These are phyloP conservation scores for Hypoxylon rickii DNA, from an alignment of 495 filamentous ascomycete genomes.

Conservation along the genomic window DNA sequence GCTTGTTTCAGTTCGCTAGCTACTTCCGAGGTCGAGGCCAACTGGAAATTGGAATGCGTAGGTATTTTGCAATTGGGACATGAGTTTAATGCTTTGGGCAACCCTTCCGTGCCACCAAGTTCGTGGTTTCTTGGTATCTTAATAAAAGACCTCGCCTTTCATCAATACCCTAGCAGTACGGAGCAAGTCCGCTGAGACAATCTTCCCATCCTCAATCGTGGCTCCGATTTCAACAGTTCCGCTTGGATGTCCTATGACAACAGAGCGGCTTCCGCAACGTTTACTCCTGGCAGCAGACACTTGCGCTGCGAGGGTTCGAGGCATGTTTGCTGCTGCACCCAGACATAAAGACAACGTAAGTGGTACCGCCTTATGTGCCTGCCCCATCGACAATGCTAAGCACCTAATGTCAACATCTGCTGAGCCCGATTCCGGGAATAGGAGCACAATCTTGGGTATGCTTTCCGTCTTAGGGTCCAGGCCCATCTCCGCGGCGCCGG, in stretches of 20 bases:
- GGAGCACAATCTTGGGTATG: conserved; percentile 69
- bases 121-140: too few species aligned
- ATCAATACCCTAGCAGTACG: conserved; percentile 61
- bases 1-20: too few species aligned
- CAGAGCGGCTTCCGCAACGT: conserved; percentile 35
- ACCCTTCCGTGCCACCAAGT: too few species aligned
- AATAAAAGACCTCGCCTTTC: conserved; percentile 60
- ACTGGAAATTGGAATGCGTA: too few species aligned
- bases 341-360: conserved; percentile 65
- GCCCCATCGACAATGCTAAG: conserved; percentile 55
- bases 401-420: conserved; percentile 50
- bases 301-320: conserved; percentile 53
- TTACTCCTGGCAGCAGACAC: conserved; percentile 31
- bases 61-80: too few species aligned
- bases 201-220: conserved; percentile 44
- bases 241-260: conserved; percentile 65
- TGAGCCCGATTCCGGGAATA: conserved; percentile 45
- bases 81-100: too few species aligned
- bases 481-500: conserved; percentile 67
- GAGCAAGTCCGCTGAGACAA: conserved; percentile 54
- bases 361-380: conserved; percentile 68
- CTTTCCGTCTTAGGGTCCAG: conserved; percentile 59
- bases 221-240: conserved; percentile 63
- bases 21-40: too few species aligned
- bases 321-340: conserved; percentile 59